Conservation (phyloP, 2,329 filamentous ascomycete genomes). For the Pleomassaria siparia region DNA sequence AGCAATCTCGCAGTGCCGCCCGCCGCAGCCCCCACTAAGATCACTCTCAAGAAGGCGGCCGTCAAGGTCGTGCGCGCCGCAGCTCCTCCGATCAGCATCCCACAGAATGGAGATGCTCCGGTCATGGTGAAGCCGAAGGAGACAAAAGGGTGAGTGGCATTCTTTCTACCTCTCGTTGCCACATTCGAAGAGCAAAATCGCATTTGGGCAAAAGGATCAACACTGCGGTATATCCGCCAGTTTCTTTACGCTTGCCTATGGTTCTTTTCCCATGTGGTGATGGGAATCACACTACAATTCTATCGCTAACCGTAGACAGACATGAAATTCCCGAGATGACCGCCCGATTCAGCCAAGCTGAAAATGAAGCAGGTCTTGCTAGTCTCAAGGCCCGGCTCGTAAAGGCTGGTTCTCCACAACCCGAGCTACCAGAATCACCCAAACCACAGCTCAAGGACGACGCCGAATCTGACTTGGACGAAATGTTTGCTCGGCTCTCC, state of each 20-base stretch:
- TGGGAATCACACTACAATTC: too few relatives aligned
- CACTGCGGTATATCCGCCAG: too few relatives aligned
- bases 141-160: not conserved
- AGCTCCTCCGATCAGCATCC: not conserved
- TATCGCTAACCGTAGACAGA: too few relatives aligned
- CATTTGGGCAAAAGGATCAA: too few relatives aligned
- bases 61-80: conserved; percentile 29
- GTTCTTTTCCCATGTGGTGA: too few relatives aligned
- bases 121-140: conserved; percentile 10
- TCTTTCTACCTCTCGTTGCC: too few relatives aligned
- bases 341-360: not conserved
- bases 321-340: not conserved
- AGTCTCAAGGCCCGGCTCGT: not conserved
- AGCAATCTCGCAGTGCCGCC: conserved; percentile 28
- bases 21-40: conserved; percentile 9
- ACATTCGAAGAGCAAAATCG: too few relatives aligned
- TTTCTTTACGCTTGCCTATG: too few relatives aligned
- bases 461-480: conserved; percentile 14
- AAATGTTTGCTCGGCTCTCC: conserved; percentile 23
- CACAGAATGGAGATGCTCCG: conserved; percentile 2
- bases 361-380: conserved; percentile 12
- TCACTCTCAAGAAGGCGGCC: conserved; percentile 33
- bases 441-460: not conserved
- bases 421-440: not conserved
- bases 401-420: not conserved